A percentile compares a stretch with the other conserved stretches of the same genome.
Conservation (phyloP, 148 eudicot genomes). For the Cornus suecica region DNA sequence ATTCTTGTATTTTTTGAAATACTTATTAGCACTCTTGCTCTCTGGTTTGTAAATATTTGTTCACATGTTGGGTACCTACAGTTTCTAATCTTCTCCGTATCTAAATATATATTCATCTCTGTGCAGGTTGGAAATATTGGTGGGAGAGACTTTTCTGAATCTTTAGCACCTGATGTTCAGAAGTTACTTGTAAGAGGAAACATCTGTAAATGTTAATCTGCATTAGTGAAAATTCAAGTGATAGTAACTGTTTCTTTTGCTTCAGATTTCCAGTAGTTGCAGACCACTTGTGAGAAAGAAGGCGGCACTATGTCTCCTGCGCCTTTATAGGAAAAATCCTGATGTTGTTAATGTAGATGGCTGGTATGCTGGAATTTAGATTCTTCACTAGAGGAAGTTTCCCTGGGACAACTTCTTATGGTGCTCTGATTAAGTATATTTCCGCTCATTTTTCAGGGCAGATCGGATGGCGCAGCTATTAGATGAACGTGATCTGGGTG, state of each 20-base stretch:
- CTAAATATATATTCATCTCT: not conserved
- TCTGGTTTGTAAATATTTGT: too few species aligned
- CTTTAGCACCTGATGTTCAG: slow-evolving; percentile 98
- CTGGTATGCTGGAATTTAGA: slow-evolving; percentile 53
- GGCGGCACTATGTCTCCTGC: slow-evolving; percentile 95
- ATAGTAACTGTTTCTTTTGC: slow-evolving; percentile 28
- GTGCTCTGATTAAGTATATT: not conserved
- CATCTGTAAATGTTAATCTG: not conserved
- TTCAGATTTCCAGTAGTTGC: slow-evolving; percentile 91
- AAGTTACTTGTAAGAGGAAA: slow-evolving; percentile 73
- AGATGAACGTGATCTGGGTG: slow-evolving; percentile 98
- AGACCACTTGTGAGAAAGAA: slow-evolving; percentile 98
- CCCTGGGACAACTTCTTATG: not conserved
- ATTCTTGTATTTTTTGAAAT: too few species aligned
- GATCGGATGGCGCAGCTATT: slow-evolving; percentile 95
- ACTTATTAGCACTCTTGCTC: too few species aligned
- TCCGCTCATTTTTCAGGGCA: slow-evolving; percentile 51
- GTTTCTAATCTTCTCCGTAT: too few species aligned
- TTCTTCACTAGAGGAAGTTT: not conserved
- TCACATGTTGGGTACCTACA: too few species aligned
- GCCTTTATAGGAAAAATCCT: slow-evolving; percentile 89
- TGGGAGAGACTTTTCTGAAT: slow-evolving; percentile 95
- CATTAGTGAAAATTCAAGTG: not conserved
- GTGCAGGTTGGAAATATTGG: slow-evolving; percentile 95
- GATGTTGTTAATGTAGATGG: slow-evolving; percentile 95